Evolutionary conservation across 139 green algal genomes (phyloP).

Genomic region (Picochlorum sp.): DNA sequence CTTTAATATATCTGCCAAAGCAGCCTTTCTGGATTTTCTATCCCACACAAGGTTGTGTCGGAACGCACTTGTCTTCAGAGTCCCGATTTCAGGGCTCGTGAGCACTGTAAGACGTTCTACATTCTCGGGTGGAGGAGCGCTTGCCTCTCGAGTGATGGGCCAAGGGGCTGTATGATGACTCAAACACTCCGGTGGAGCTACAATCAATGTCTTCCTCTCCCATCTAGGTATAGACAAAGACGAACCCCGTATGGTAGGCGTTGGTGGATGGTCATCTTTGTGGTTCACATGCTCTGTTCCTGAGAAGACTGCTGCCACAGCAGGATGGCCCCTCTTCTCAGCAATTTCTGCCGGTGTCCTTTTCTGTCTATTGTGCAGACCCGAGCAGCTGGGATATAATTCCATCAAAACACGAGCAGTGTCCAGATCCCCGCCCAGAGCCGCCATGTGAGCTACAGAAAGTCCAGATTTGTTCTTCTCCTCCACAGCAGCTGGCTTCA

Average conservation of each 20-base stretch:
- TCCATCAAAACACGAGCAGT: not conserved
- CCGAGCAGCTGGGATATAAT: slow-evolving; percentile 3
- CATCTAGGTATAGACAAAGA: not conserved
- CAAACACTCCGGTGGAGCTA: slow-evolving; percentile 59
- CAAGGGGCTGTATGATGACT: slow-evolving; percentile 56
- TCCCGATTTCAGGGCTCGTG: slow-evolving; percentile 38
- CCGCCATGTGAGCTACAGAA: slow-evolving; percentile 50
- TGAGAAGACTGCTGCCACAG: slow-evolving; percentile 11
- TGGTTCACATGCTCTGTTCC: not conserved
- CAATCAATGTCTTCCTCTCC: slow-evolving; percentile 35
- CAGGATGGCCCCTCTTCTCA: slow-evolving; percentile 22
- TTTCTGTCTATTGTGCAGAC: slow-evolving; percentile 30
- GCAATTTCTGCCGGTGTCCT: slow-evolving; percentile 34
- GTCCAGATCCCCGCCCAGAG: slow-evolving; percentile 34
- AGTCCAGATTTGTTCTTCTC: slow-evolving; percentile 41
- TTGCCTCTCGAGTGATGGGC: slow-evolving; percentile 27
- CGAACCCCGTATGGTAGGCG: not conserved
- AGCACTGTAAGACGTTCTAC: slow-evolving; percentile 65
- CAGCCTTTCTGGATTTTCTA: slow-evolving; percentile 10
- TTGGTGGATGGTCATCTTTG: not conserved
- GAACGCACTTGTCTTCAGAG: slow-evolving; percentile 51
- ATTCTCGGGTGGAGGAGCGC: slow-evolving; percentile 70
- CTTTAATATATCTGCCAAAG: slow-evolving; percentile 64
- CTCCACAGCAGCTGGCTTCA: slow-evolving; percentile 9
- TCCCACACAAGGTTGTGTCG: slow-evolving; percentile 40